phyloP scores from a whole-genome alignment of 2,329 filamentous ascomycete species.

The Parastagonospora avenae region DNA sequence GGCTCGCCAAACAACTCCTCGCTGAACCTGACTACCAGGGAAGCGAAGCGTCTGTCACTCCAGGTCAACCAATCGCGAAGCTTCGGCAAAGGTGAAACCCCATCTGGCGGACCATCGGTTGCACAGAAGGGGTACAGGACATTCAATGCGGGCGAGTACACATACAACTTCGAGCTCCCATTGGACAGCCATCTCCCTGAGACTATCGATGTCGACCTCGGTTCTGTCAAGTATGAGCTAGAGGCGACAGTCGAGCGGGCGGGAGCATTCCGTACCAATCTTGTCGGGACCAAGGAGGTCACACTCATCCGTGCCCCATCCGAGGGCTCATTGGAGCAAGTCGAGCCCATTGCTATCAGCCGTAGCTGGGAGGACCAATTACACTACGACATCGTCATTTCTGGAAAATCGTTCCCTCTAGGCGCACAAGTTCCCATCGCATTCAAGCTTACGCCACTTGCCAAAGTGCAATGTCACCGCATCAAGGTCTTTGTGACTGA shows the following conservation, averaged over 20 bases:
- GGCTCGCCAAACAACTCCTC: constrained; percentile 53
- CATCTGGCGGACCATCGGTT: constrained; percentile 59
- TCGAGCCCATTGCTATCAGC: constrained; percentile 92
- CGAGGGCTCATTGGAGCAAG: constrained; percentile 85
- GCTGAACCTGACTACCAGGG: constrained; percentile 53
- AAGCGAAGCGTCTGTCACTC: constrained; percentile 73
- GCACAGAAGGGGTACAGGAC: constrained; percentile 83
- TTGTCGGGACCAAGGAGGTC: constrained; percentile 82
- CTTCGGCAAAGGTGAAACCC: constrained; percentile 78
- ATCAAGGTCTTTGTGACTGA: constrained; percentile 92
- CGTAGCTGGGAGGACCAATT: constrained; percentile 94
- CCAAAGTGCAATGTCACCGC: constrained; percentile 91
- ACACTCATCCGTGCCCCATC: constrained; percentile 83
- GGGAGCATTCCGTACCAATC: constrained; percentile 86
- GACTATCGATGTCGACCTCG: constrained; percentile 85
- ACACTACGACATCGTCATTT: constrained; percentile 95
- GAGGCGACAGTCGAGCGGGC: constrained; percentile 84
- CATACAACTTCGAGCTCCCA: constrained; percentile 80
- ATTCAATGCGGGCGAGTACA: constrained; percentile 76
- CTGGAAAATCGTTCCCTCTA: constrained; percentile 90
- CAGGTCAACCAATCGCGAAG: constrained; percentile 83
- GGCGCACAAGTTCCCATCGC: constrained; percentile 88
- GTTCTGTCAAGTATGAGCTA: constrained; percentile 85
- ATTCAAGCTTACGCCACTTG: constrained; percentile 89
- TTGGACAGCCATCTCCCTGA: constrained; percentile 80